Percentiles rank a stretch among this genome's conserved stretches.
Evolutionary conservation across 1,139 yeast species (phyloP).

Genomic region (Geotrichum klebahnii): DNA sequence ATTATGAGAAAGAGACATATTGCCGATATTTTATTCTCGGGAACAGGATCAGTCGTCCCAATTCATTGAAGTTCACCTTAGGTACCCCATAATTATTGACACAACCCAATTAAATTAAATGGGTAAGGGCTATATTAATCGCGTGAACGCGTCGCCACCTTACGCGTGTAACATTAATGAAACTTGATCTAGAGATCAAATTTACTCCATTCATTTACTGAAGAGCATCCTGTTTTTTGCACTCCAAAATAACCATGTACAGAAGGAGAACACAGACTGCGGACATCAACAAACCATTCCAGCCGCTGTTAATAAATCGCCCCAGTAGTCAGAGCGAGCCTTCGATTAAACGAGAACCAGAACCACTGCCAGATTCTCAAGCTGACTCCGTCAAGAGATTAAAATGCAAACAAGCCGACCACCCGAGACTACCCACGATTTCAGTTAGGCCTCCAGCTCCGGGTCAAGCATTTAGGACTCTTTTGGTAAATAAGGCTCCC

Average conservation of each 20-base stretch:
- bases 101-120: not conserved
- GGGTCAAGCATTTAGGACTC: constrained; percentile 8
- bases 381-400: constrained; percentile 5
- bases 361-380: not conserved
- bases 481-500: not conserved
- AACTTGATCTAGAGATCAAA: not conserved
- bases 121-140: not conserved
- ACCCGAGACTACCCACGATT: too few species aligned
- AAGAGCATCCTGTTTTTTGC: not conserved
- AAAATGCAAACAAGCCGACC: constrained; percentile 1
- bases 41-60: too few species aligned
- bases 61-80: too few species aligned
- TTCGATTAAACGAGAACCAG: not conserved
- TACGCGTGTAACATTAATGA: constrained; percentile 1
- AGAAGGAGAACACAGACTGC: constrained; percentile 14
- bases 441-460: too few species aligned
- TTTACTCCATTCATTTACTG: not conserved
- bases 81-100: not conserved
- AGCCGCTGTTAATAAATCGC: constrained; percentile 14
- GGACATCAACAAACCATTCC: constrained; percentile 18
- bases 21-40: too few species aligned
- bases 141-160: constrained; percentile 3
- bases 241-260: constrained; percentile 8
- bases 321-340: constrained; percentile 2
- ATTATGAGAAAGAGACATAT: too few species aligned